A percentile compares a stretch with the other conserved stretches of the same genome.
These are phyloP conservation scores for Suzukiozyma palmioleophila DNA, from an alignment of 1,139 yeast genomes.

Conservation along the genomic window DNA sequence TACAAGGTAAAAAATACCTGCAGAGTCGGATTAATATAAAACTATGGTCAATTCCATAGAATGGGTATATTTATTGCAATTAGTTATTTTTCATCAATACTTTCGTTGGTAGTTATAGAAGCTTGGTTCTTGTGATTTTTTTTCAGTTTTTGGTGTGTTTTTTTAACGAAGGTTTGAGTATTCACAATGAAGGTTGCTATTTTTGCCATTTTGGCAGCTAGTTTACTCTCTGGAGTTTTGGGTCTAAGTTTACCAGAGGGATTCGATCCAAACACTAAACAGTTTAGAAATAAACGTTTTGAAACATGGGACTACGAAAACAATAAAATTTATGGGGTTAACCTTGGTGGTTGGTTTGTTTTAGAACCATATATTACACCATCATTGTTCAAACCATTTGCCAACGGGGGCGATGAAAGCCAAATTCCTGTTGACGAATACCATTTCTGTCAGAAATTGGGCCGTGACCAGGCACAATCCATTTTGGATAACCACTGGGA, in stretches of 20 bases:
- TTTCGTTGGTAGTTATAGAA: no score
- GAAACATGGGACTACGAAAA: slow-evolving; percentile 43
- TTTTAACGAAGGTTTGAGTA: no score
- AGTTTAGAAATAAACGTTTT: not conserved
- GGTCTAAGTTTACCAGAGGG: not conserved
- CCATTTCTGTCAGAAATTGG: slow-evolving; percentile 60
- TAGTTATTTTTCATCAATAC: no score
- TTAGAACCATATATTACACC: slow-evolving; percentile 84
- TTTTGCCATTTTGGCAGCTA: not conserved
- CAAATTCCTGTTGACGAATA: slow-evolving; percentile 80
- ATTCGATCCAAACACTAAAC: not conserved
- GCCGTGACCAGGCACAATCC: slow-evolving; percentile 50
- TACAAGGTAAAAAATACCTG: not conserved
- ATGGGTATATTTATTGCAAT: not conserved
- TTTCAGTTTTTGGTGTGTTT: no score
- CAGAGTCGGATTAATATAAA: not conserved
- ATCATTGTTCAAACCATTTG: slow-evolving; percentile 55
- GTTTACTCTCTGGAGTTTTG: not conserved
- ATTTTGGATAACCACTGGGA: slow-evolving; percentile 71
- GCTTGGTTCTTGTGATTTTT: no score
- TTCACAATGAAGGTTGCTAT: not conserved
- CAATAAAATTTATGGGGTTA: slow-evolving; percentile 68
- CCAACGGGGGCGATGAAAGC: slow-evolving; percentile 23
- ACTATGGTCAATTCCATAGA: not conserved
- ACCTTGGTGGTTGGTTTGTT: slow-evolving; percentile 91